These are phyloP conservation scores for Yamadazyma endophytica DNA, from an alignment of 805 yeast species.

Conservation along the genomic window DNA sequence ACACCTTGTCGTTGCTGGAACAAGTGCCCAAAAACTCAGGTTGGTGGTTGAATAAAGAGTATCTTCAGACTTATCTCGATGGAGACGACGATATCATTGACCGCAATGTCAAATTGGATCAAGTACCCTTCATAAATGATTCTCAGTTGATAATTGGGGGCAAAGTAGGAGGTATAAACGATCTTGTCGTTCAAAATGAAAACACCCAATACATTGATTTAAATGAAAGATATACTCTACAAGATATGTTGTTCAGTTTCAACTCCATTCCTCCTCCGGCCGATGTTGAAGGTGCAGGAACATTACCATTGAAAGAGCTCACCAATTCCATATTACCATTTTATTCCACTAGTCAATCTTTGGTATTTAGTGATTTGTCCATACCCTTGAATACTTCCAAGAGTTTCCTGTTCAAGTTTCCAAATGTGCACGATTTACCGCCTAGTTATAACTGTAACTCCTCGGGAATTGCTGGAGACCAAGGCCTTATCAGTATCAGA, in stretches of 20 bases:
- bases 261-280: conserved; percentile 15
- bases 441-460: conserved; percentile 39
- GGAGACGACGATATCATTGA: conserved; percentile 16
- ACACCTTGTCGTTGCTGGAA: conserved; percentile 9
- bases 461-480: conserved; percentile 38
- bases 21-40: conserved; percentile 12
- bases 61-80: conserved; percentile 21
- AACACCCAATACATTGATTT: conserved; percentile 16
- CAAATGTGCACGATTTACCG: conserved; percentile 23
- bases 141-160: conserved; percentile 25
- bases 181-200: conserved; percentile 20
- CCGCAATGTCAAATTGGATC: conserved; percentile 13
- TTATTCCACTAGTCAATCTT: conserved; percentile 35
- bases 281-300: conserved; percentile 8
- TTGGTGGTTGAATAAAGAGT: conserved; percentile 38
- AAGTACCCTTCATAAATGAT: conserved; percentile 10
- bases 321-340: conserved; percentile 33
- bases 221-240: conserved; percentile 20
- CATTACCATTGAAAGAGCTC: conserved; percentile 19
- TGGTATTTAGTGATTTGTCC: conserved; percentile 30
- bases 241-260: conserved; percentile 31
- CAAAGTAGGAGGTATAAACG: conserved; percentile 34
- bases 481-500: conserved; percentile 32
- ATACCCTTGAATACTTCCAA: conserved; percentile 16
- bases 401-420: conserved; percentile 20